Base-by-base conservation (phyloP, 2,329 filamentous ascomycete species). In the Calonectria crousiana region DNA sequence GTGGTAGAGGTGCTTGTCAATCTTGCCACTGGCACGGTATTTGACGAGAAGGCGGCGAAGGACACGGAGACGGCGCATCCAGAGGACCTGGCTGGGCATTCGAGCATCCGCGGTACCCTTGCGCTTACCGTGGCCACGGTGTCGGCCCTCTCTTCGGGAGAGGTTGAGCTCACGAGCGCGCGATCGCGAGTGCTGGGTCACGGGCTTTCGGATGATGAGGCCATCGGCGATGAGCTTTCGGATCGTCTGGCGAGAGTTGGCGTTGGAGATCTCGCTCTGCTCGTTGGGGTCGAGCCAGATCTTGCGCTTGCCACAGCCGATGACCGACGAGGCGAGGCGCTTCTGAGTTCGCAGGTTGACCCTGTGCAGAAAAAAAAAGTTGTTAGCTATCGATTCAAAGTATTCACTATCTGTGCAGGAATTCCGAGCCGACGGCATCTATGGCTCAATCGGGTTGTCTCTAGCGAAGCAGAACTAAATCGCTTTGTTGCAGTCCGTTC, bases 1-100 rank as follows among this genome's bases (percentile, higher is more conserved):
- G 93, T 99, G 97, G 93, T 99, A 99, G 78, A 99, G 95, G 93
- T 99, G 97, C 94, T 99, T 99, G 92, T 99, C 97, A 88, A 99
- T 99, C 95, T 99, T 99, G 89, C 97, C 97, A 86, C 94, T 95
- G 89, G 96, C 96, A 90, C 97, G 97, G 93, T 99, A 99, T 93
- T 98, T 98, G 92, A 98, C 97, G 83, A 99, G 92, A 78, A 99
- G 95, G 88, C 97, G 97, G 88, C 97, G 96, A 90, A 99, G 96
- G 88, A 99, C 96, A 90, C 97, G 95, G 87, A 97, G 96, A 87
- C 97, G 96, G 90, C 97, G 96, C 97, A 99, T 99, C 97, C 97
- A 99, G 85, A 98, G 92, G 84, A 99, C 92, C 91, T 98, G 95
- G 89, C 93, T 94, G 86, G 96, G 96, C 97, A 99, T 99, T 93